phyloP scores from a whole-genome alignment of 768 basidiomycete species.

The Boletus subparvulus region DNA sequence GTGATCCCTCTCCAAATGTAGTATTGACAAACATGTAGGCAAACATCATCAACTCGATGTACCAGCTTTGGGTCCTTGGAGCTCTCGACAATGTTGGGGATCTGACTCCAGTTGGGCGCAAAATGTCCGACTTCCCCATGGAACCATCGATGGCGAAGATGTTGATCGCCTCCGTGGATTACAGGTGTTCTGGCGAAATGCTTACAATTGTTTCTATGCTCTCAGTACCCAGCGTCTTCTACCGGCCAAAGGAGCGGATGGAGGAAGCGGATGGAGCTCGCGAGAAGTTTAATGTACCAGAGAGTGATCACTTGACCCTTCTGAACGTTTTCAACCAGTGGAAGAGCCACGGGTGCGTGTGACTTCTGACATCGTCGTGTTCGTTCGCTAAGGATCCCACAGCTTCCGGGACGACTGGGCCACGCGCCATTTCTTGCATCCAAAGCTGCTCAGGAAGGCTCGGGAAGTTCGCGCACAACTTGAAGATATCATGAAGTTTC shows the following conservation, averaged over 20 bases:
- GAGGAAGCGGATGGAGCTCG: conserved; percentile 97
- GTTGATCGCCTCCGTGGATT: conserved; percentile 88
- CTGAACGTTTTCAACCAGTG: conserved; percentile 98
- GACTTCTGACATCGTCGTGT: background rate
- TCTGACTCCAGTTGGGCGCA: conserved; percentile 85
- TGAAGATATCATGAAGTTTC: conserved; percentile 99
- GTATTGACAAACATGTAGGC: conserved; percentile 47
- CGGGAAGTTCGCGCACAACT: conserved; percentile 94
- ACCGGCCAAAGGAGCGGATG: conserved; percentile 94
- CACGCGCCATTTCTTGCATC: conserved; percentile 93
- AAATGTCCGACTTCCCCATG: conserved; percentile 99
- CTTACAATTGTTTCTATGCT: conserved; percentile 99
- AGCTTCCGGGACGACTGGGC: conserved; percentile 95
- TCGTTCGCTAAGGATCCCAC: conserved; percentile 5
- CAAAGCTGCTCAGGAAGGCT: conserved; percentile 91
- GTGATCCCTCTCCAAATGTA: background rate
- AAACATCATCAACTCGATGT: conserved; percentile 99
- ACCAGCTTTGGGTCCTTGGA: conserved; percentile 98
- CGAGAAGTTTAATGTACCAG: conserved; percentile 98
- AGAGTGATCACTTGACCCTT: conserved; percentile 94
- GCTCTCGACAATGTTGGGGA: conserved; percentile 98
- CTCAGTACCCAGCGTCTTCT: conserved; percentile 96
- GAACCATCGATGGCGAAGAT: conserved; percentile 99
- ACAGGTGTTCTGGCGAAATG: conserved; percentile 93
- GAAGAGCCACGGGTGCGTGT: conserved; percentile 87